Base-by-base conservation (phyloP, 78 protist species). In the Chrysochromulina parva region DNA sequence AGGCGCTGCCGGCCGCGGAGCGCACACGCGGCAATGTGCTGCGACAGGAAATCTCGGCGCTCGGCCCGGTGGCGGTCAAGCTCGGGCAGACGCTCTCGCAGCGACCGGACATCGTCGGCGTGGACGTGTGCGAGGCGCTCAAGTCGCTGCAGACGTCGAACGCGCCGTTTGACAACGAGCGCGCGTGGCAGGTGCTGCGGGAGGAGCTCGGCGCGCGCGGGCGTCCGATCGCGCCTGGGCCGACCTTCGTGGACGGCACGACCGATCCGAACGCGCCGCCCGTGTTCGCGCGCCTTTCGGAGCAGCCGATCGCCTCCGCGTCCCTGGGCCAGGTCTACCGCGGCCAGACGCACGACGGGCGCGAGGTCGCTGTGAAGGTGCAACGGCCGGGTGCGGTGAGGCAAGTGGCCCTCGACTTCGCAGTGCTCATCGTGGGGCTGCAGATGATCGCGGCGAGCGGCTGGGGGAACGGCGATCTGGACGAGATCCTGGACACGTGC, bases 1-100 rank as follows among this genome's bases (percentile, higher is more conserved):
- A 28, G 55, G 11, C 57, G 57, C 13, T 6, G 14, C 24, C 28
- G 24, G 2, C 78, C 24, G 24, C 22, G 78, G 28, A 66, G 20
- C 48, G 48, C 28, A 14, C 4, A 1, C 82, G 82, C 24, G 82
- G 82, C 26, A 19, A 13, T 13, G 17, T 1, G 53, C 82, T 74
- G 82, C 50, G 82, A 3, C 24, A 74, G 82, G 28, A 74, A 55
- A 11, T 74, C 6, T 11, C 82, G 22, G 55, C 10, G 60, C 86
- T 78, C 55, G 86, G 86, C 20, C 86, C 86, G 3, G 59, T 53
- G 62, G 59, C 59, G 28, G 59, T 78, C 86, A 78, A 78, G 86
- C 86, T 78, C 11, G 86, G 86, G 14, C 86, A 78, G 60, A 53
- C 86, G 62, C 86, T 78, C 62, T 78, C 86, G 86, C 59, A 50